phyloP scores from a whole-genome alignment of 768 basidiomycete species.

The Fibroporia radiculosa region DNA sequence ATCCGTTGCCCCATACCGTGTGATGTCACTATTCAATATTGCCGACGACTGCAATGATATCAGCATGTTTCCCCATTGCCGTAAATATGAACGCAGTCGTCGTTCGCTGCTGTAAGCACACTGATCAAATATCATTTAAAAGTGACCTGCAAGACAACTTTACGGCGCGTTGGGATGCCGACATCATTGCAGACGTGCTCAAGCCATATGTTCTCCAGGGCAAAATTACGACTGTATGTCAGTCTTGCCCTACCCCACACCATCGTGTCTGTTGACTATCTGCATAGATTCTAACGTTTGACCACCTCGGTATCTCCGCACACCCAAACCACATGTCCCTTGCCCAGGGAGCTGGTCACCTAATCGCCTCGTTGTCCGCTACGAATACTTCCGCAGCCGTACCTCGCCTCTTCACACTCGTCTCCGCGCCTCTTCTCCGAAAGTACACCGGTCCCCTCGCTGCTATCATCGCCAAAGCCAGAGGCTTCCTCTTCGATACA shows the following conservation, averaged over 20 bases:
- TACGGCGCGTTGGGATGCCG: conserved; percentile 53
- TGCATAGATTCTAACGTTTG: conserved; percentile 79
- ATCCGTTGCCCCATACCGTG: no score
- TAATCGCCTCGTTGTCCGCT: conserved; percentile 22
- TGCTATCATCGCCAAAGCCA: conserved; percentile 41
- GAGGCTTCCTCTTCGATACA: conserved; percentile 19
- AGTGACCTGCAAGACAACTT: conserved; percentile 74
- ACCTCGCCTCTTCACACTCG: conserved; percentile 47
- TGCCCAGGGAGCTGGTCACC: conserved; percentile 42
- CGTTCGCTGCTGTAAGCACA: no score
- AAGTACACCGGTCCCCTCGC: conserved; percentile 63
- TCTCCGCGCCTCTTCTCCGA: conserved; percentile 42
- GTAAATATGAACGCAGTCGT: no score
- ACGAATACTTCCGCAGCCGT: conserved; percentile 19
- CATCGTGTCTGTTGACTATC: neutral
- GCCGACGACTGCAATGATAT: no score
- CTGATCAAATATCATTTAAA: neutral
- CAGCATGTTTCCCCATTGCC: no score
- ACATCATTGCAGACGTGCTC: conserved; percentile 50
- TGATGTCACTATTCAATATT: no score
- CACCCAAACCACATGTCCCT: conserved; percentile 86
- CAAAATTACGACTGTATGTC: conserved; percentile 51
- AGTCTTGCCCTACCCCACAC: neutral
- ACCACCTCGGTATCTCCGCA: conserved; percentile 63
- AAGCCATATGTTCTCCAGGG: conserved; percentile 49